Conservation (phyloP, 257 asterid genomes). For the Ophiorrhiza pumila region DNA sequence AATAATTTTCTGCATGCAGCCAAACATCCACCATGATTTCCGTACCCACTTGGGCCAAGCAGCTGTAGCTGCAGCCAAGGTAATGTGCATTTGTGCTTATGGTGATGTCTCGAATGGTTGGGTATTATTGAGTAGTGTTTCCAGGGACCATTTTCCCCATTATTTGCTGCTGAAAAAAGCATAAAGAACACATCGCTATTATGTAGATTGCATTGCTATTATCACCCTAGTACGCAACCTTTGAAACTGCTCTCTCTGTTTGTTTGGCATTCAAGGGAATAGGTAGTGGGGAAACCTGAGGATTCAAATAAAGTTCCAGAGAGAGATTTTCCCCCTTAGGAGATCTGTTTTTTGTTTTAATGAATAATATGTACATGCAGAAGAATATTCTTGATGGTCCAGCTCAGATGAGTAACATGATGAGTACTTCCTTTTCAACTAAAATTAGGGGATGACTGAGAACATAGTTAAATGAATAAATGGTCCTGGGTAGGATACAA, state of each 20-base stretch:
- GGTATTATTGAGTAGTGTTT: constrained; percentile 3
- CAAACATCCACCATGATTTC: constrained; percentile 62
- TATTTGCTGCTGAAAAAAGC: background rate
- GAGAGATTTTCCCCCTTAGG: background rate
- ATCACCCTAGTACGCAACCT: background rate
- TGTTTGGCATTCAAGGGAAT: background rate
- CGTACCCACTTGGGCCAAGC: constrained; percentile 89
- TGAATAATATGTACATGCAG: background rate
- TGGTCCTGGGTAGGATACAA: background rate
- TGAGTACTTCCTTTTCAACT: background rate
- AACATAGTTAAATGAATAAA: background rate
- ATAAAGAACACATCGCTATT: background rate
- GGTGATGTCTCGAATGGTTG: constrained; percentile 14
- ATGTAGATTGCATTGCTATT: background rate
- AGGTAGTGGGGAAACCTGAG: background rate
- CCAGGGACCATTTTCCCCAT: background rate
- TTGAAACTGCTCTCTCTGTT: background rate
- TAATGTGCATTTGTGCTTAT: constrained; percentile 28
- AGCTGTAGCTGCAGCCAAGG: constrained; percentile 99
- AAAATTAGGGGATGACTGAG: background rate
- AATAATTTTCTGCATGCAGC: constrained; percentile 52
- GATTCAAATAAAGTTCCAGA: background rate
- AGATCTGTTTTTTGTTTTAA: background rate
- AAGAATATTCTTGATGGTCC: background rate
- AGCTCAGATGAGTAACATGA: background rate